These are phyloP conservation scores for Daldinia loculata DNA, from an alignment of 495 filamentous ascomycete species.

Conservation along the genomic window DNA sequence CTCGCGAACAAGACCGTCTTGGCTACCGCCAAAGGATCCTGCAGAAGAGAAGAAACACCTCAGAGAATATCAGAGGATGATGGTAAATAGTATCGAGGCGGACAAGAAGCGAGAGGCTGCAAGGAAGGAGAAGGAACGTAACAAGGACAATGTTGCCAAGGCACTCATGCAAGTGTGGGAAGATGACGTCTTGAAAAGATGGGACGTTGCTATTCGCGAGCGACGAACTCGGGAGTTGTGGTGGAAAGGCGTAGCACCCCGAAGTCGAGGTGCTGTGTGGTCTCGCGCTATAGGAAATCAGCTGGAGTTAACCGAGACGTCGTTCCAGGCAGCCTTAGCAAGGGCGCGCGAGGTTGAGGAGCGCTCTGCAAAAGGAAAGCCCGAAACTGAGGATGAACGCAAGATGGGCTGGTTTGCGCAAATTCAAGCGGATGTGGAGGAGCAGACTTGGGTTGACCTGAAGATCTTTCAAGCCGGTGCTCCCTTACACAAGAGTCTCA, in stretches of 20 bases:
- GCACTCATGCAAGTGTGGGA: conserved; percentile 85
- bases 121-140: conserved; percentile 57
- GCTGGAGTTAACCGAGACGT: conserved; percentile 76
- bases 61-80: conserved; percentile 93
- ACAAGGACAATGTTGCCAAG: conserved; percentile 67
- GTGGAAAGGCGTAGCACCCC: conserved; percentile 90
- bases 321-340: conserved; percentile 80
- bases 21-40: conserved; percentile 93
- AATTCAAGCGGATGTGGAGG: conserved; percentile 73
- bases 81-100: conserved; percentile 79
- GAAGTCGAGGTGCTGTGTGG: conserved; percentile 87
- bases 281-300: conserved; percentile 87
- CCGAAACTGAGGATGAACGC: conserved; percentile 56
- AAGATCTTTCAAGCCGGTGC: conserved; percentile 82
- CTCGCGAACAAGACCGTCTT: conserved; percentile 88
- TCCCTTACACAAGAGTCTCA: conserved; percentile 76
- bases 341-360: conserved; percentile 74
- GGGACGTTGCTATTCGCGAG: conserved; percentile 77
- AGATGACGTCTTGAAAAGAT: conserved; percentile 84
- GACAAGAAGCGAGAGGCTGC: conserved; percentile 63
- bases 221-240: conserved; percentile 85
- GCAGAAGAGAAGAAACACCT: conserved; percentile 92
- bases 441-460: conserved; percentile 77
- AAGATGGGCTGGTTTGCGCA: conserved; percentile 66
- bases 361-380: conserved; percentile 53